A percentile compares a stretch with the other conserved stretches of the same genome.
These are phyloP conservation scores for Parachaetomium inaequale DNA, from an alignment of 495 filamentous ascomycete genomes.

Conservation along the genomic window DNA sequence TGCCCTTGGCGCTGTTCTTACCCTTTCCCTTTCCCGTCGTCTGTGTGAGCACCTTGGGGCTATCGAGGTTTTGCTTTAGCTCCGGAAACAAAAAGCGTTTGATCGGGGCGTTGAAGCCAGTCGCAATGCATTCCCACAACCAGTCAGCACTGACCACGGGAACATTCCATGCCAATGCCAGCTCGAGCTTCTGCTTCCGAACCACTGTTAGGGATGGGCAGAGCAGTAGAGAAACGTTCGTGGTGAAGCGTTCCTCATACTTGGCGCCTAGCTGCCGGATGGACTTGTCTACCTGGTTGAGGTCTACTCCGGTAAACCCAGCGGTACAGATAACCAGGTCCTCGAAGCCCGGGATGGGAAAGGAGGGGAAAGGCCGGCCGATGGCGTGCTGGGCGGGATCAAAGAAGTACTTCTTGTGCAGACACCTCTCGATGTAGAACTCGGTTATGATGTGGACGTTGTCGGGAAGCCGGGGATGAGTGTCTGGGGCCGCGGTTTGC, in stretches of 20 bases:
- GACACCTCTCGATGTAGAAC: constrained; percentile 88
- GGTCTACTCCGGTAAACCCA: constrained; percentile 76
- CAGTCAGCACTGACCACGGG: constrained; percentile 75
- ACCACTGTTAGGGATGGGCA: constrained; percentile 52
- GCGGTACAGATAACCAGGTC: constrained; percentile 71
- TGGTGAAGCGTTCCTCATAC: constrained; percentile 71
- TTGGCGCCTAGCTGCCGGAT: constrained; percentile 70
- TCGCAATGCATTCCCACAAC: constrained; percentile 75
- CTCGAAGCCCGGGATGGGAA: constrained; percentile 66
- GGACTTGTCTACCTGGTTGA: constrained; percentile 75
- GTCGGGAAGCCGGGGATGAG: constrained; percentile 37
- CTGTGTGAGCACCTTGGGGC: constrained; percentile 3
- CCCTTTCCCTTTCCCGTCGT: constrained; percentile 1
- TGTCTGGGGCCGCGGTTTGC: constrained; percentile 39
- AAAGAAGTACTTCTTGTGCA: constrained; percentile 67
- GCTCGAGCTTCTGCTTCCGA: constrained; percentile 73
- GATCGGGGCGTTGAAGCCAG: constrained; percentile 38
- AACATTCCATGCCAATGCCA: constrained; percentile 67
- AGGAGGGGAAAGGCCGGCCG: constrained; percentile 67
- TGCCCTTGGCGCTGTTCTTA: constrained; percentile 12
- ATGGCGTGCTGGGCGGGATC: constrained; percentile 67
- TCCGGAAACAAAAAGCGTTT: constrained; percentile 37
- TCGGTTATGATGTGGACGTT: constrained; percentile 65
- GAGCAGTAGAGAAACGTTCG: constrained; percentile 64
- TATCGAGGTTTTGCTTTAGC: constrained; percentile 28